These are phyloP conservation scores for Tuber indicum DNA, from an alignment of 495 filamentous ascomycete species.

Conservation along the genomic window DNA sequence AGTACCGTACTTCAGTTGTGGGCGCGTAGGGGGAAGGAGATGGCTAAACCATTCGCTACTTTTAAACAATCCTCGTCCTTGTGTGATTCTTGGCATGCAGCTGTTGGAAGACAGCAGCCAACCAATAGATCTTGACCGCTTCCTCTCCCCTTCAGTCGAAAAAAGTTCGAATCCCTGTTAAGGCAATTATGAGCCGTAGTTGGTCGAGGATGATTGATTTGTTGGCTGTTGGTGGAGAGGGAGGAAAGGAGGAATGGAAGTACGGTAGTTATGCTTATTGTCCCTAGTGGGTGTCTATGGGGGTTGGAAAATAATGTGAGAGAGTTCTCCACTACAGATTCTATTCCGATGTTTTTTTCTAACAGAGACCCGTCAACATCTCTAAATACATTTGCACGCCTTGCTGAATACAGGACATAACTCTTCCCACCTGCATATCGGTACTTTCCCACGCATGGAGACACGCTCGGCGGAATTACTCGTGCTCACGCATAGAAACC, in stretches of 20 bases:
- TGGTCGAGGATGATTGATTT: neutral
- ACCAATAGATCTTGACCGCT: neutral
- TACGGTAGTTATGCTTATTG: neutral
- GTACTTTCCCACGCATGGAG: neutral
- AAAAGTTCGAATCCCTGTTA: neutral
- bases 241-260: neutral
- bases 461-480: neutral
- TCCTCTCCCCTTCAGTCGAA: neutral
- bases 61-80: neutral
- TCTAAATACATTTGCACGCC: neutral
- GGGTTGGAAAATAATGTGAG: neutral
- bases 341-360: neutral
- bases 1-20: neutral
- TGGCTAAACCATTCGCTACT: conserved; percentile 3
- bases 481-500: neutral
- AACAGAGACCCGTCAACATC: neutral
- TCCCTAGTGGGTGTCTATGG: neutral
- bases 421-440: neutral
- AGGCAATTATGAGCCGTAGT: neutral
- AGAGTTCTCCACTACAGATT: neutral
- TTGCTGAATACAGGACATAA: neutral
- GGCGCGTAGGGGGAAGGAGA: neutral
- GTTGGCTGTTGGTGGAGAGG: conserved; percentile 1
- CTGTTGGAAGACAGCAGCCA: neutral
- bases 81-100: neutral